Conservation (phyloP, 371 early-diverging fungal species). For the Rhizomucor miehei region DNA sequence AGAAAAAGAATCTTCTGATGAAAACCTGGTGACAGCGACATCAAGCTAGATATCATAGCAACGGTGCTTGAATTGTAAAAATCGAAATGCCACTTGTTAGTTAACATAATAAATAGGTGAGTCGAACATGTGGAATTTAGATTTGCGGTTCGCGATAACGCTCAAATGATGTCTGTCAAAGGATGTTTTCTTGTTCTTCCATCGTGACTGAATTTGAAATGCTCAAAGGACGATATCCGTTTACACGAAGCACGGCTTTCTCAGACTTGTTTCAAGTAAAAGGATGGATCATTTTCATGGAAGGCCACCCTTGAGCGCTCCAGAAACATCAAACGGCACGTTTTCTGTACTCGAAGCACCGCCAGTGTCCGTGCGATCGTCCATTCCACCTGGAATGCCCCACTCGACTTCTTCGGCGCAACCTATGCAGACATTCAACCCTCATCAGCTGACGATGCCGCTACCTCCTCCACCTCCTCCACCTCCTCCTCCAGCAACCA, state of each 20-base stretch:
- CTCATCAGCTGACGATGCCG: neutral
- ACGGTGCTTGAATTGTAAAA: neutral
- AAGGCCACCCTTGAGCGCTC: neutral
- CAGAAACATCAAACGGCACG: neutral
- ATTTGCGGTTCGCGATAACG: no score
- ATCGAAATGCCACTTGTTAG: neutral
- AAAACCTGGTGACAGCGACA: neutral
- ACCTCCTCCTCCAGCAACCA: slow-evolving; percentile 10
- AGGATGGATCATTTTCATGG: neutral
- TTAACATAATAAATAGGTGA: no score
- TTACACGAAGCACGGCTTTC: neutral
- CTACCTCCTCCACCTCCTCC: slow-evolving; percentile 37
- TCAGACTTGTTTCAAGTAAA: neutral
- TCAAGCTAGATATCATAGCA: neutral
- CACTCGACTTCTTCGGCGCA: neutral
- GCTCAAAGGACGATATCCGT: neutral
- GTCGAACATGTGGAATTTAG: neutral
- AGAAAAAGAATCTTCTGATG: neutral
- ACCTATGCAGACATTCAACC: neutral
- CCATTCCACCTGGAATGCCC: neutral
- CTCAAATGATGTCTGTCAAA: neutral
- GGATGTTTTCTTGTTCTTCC: slow-evolving; percentile 1
- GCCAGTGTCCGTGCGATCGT: neutral
- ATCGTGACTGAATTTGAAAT: slow-evolving; percentile 2
- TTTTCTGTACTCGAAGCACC: neutral